Evolutionary conservation across 306 rosid genomes (phyloP).

Genomic region (Inga leiocalycina): DNA sequence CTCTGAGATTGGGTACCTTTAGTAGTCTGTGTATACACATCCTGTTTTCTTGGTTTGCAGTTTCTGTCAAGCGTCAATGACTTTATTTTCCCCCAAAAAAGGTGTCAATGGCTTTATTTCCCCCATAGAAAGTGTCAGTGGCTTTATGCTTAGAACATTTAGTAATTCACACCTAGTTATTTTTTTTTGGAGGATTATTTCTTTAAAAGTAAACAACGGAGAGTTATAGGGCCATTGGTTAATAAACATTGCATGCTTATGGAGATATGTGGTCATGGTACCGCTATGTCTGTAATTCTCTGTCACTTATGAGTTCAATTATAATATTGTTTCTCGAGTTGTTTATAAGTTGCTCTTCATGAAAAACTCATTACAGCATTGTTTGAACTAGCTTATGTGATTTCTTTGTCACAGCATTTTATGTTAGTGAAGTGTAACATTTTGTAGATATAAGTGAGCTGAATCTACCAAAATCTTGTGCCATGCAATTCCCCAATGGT

Average conservation of each 20-base stretch:
- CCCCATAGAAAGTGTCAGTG: neutral
- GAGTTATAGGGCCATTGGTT: conserved; percentile 2
- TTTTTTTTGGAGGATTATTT: neutral
- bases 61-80: neutral
- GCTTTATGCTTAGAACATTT: neutral
- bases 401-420: conserved; percentile 19
- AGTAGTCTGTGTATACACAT: neutral
- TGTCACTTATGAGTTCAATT: neutral
- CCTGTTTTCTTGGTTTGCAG: neutral
- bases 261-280: neutral
- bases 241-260: neutral
- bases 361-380: neutral
- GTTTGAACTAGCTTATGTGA: neutral
- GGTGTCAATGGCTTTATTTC: neutral
- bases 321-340: neutral
- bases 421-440: conserved; percentile 28
- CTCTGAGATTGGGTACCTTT: neutral
- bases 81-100: neutral
- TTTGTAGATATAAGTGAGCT: conserved; percentile 91
- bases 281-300: conserved; percentile 1
- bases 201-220: neutral
- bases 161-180: neutral
- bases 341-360: neutral
- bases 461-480: conserved; percentile 85
- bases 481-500: conserved; percentile 83